phyloP scores from a whole-genome alignment of 495 filamentous ascomycete genomes.

The Lasiosphaeria hispida region DNA sequence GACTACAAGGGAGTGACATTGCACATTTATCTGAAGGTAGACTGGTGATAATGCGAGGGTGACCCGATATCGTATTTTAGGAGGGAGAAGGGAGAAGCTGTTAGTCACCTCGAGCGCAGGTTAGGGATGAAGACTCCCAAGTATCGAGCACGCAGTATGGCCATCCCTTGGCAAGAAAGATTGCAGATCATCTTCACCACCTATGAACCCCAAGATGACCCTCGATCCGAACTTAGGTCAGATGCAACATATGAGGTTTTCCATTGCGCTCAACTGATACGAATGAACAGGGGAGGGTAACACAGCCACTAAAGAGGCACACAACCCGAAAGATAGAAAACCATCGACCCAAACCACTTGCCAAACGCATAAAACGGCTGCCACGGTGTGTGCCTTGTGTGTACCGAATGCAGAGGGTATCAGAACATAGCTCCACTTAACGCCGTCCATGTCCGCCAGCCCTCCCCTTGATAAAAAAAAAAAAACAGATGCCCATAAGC shows the following conservation, averaged over 20 bases:
- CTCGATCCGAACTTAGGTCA: too few relatives aligned
- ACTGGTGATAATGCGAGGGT: slow-evolving; percentile 4
- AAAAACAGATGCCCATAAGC: slow-evolving; percentile 20
- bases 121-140: background rate
- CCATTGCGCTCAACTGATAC: slow-evolving; percentile 6
- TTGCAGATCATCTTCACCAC: too few relatives aligned
- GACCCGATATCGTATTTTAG: background rate
- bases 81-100: background rate
- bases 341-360: slow-evolving; percentile 4
- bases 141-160: background rate
- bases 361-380: slow-evolving; percentile 15
- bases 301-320: background rate
- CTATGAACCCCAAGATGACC: too few relatives aligned
- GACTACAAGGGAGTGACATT: background rate
- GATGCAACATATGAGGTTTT: background rate
- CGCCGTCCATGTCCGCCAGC: slow-evolving; percentile 25
- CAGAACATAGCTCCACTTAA: slow-evolving; percentile 28
- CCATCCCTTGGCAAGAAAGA: too few relatives aligned
- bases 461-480: slow-evolving; percentile 18
- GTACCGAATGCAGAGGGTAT: slow-evolving; percentile 37
- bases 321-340: background rate
- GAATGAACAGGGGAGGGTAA: background rate
- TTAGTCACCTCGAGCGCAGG: background rate
- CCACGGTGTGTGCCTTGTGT: slow-evolving; percentile 14
- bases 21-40: background rate